phyloP scores from a whole-genome alignment of 1,284 basidiomycete genomes.

The Trichosporon coremiiforme region DNA sequence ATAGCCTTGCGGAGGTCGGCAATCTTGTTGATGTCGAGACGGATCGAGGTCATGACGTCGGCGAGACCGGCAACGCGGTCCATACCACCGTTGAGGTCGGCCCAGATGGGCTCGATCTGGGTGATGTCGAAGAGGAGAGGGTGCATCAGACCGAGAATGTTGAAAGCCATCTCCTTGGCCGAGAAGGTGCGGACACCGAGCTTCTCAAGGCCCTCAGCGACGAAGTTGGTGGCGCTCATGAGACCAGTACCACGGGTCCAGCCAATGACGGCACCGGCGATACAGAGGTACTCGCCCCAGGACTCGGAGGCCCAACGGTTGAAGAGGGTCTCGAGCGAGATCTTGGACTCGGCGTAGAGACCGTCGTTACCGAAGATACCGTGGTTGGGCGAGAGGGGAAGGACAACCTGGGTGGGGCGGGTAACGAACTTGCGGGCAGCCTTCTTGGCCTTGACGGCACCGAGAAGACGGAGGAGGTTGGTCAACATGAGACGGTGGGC shows the following conservation, averaged over 20 bases:
- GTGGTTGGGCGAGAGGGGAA: constrained; percentile 96
- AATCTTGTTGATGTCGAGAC: constrained; percentile 72
- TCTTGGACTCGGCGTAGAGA: constrained; percentile 97
- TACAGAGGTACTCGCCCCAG: constrained; percentile 98
- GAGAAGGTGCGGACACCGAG: constrained; percentile 97
- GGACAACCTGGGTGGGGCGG: constrained; percentile 94
- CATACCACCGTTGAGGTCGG: constrained; percentile 96
- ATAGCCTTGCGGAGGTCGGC: constrained; percentile 91
- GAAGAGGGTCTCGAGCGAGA: constrained; percentile 95
- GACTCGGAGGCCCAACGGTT: constrained; percentile 97
- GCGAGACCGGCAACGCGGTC: constrained; percentile 93
- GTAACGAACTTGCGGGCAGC: constrained; percentile 94
- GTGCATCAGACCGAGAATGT: constrained; percentile 97
- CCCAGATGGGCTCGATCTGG: constrained; percentile 99
- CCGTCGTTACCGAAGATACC: constrained; percentile 98
- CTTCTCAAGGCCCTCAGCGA: constrained; percentile 90
- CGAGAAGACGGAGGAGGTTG: constrained; percentile 91
- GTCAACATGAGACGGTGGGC: constrained; percentile 95
- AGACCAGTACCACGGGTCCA: constrained; percentile 99
- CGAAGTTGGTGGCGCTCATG: constrained; percentile 93
- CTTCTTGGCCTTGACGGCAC: constrained; percentile 97
- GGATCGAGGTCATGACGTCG: constrained; percentile 85
- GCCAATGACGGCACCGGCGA: constrained; percentile 96
- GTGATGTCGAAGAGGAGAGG: constrained; percentile 99
- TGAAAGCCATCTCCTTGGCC: constrained; percentile 99